phyloP scores from a whole-genome alignment of 108 stramenopile genomes.

The Tribonema minus region DNA sequence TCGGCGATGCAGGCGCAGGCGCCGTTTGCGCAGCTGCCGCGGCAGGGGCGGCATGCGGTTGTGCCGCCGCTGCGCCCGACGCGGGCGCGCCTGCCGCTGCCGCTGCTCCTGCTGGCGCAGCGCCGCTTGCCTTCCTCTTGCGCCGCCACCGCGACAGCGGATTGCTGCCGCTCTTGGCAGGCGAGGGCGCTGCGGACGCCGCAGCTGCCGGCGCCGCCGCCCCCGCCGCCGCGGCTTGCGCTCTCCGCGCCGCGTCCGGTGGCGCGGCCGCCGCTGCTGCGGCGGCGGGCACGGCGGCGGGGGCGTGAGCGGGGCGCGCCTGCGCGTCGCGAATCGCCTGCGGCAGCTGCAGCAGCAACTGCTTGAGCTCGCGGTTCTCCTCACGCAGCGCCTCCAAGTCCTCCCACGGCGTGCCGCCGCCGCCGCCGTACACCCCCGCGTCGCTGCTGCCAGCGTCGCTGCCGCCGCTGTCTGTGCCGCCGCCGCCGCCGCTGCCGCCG shows the following conservation, averaged over 20 bases:
- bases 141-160: too few species aligned
- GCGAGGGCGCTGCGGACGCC: background rate
- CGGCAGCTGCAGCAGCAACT: background rate
- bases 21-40: conserved; percentile 1
- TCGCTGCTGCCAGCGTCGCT: background rate
- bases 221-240: background rate
- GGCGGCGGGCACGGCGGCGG: background rate
- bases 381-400: background rate
- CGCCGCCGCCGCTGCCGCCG: background rate
- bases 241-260: background rate
- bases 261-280: background rate
- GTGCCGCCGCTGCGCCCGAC: background rate
- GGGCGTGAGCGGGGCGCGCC: too few species aligned
- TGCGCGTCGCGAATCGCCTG: background rate
- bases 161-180: too few species aligned
- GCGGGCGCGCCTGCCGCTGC: background rate
- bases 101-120: background rate
- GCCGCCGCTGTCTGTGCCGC: background rate
- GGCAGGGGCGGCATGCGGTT: background rate
- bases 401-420: background rate
- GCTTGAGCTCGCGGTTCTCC: background rate
- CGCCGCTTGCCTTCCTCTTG: background rate
- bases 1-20: background rate
- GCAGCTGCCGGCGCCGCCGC: background rate
- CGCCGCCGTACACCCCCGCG: background rate